Conservation (phyloP, 257 asterid genomes). For the Ligustrum vulgare region DNA sequence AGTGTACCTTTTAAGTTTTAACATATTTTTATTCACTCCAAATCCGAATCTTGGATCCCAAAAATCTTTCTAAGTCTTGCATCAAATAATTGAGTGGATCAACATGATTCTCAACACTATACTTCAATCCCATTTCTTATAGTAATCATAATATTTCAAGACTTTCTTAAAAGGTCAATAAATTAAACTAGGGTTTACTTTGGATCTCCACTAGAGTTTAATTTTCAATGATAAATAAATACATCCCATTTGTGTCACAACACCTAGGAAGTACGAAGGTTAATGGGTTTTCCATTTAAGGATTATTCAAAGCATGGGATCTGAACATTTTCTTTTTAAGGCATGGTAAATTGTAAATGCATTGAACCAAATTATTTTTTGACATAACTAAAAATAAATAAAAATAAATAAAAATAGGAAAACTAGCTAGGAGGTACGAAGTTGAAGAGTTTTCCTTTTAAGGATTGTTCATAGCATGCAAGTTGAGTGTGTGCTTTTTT, state of each 20-base stretch:
- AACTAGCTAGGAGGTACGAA: no score
- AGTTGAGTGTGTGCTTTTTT: no score
- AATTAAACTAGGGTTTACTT: not conserved
- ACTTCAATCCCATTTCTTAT: not conserved
- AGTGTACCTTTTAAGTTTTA: not conserved
- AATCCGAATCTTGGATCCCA: constrained; percentile 2
- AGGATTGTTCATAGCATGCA: no score
- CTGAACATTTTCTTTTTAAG: not conserved
- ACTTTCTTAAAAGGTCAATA: not conserved
- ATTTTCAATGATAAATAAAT: not conserved
- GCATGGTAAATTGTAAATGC: no score
- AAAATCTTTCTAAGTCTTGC: not conserved
- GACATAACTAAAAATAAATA: no score
- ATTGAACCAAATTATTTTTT: no score
- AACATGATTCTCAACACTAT: not conserved
- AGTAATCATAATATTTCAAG: not conserved
- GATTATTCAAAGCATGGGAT: not conserved
- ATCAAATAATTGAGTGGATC: not conserved
- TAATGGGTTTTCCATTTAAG: not conserved
- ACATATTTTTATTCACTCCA: not conserved
- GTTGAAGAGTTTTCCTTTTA: no score
- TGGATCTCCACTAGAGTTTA: not conserved
- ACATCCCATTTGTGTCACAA: not conserved
- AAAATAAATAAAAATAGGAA: no score
- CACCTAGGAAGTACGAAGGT: not conserved